Evolutionary conservation across 306 rosid genomes (phyloP), one percentile per base, ranked within the genome.

Genomic region (Cicer arietinum): DNA sequence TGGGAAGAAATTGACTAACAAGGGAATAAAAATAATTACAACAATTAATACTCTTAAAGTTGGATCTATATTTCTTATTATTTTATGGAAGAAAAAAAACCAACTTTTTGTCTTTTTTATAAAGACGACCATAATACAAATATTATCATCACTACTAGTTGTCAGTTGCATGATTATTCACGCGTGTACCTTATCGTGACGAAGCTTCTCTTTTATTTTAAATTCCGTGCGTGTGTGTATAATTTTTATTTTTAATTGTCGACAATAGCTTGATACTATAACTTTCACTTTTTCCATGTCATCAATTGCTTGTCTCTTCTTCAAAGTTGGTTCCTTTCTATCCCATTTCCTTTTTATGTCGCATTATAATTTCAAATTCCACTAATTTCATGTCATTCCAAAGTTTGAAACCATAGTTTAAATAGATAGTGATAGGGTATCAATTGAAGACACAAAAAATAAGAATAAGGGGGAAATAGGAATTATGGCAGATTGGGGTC

Each of bases 401-500:
- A 54, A 43, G 52, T 47, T 79, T n/a, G 10, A 17, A 60, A 37
- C 6, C 57, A 25, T 20, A 56, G 65, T 75, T 51, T 37, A 42
- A 75, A 68, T 71, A 70, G 45, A 66, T 18, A 69, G 67, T 7
- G 64, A 58, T 14, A 53, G 50, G 69, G 16, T 39, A 14, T n/a
- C 37, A 69, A 5, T 30, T 30, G 54, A 42, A 35, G 1, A 48
- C 35, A 42, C 10, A 45, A 1, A 9, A 9, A 40, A 10, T 7
- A 8, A 13, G 9, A 11, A 14, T 8, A 8, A 30, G 37, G 37
- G 37, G 37, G 41, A 58, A 81, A n/a, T 30, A 30, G 37, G 6
- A 30, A 30, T 30, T 30, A 94, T 94, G 99, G 84, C 84, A 8
- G 99, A 94, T 78, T 94, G 99, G 99, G 99, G 99, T 11, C 92